Percentiles rank a stretch among this genome's conserved stretches.
phyloP scores from a whole-genome alignment of 345 rosid genomes.

The Aquilaria yunnanensis region DNA sequence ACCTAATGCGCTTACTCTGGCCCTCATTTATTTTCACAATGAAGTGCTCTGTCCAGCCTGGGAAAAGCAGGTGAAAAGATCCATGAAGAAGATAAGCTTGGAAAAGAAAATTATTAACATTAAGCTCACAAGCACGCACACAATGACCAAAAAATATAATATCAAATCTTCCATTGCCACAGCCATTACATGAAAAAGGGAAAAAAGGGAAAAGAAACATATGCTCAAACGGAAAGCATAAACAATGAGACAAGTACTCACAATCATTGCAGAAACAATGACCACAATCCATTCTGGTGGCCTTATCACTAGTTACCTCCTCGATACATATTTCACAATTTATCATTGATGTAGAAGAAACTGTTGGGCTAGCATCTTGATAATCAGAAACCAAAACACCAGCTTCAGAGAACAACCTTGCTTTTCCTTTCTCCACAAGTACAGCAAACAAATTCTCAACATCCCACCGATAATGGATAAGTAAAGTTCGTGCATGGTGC shows the following conservation, averaged over 20 bases:
- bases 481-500: constrained; percentile 73
- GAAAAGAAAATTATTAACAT: too few relatives aligned
- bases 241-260: constrained; percentile 20
- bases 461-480: constrained; percentile 78
- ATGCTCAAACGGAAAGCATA: too few relatives aligned
- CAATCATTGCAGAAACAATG: constrained; percentile 74
- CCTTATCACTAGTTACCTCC: constrained; percentile 38
- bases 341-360: constrained; percentile 20
- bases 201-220: too few relatives aligned
- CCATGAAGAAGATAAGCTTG: too few relatives aligned
- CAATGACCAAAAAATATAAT: too few relatives aligned
- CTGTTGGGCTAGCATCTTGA: constrained; percentile 17
- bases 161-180: too few relatives aligned
- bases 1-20: constrained; percentile 76
- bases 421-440: constrained; percentile 55
- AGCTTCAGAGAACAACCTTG: constrained; percentile 48
- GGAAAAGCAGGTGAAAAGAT: neutral
- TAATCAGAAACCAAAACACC: constrained; percentile 50
- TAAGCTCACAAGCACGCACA: too few relatives aligned
- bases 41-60: constrained; percentile 91
- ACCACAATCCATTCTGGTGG: constrained; percentile 72
- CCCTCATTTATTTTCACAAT: constrained; percentile 79
- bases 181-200: too few relatives aligned
- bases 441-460: constrained; percentile 57
- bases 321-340: constrained; percentile 75